Evolutionary conservation across 2,329 filamentous ascomycete genomes (phyloP), one percentile per base, ranked within the genome.

Genomic region (Dothideomycetes sp.): DNA sequence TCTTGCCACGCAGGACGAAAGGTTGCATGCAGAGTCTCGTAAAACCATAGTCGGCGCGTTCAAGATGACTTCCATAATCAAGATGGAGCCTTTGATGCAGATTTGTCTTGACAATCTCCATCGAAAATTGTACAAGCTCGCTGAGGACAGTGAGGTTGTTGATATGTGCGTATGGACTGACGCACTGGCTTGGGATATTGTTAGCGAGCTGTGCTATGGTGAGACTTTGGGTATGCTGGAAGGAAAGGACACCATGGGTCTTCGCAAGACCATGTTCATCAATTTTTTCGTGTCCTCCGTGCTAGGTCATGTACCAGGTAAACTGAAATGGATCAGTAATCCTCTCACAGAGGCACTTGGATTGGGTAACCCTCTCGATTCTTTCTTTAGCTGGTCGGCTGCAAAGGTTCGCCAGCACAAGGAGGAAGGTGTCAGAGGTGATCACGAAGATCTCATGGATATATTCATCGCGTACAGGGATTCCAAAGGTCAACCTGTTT

Each of bases 51-150:
- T 36, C 10, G 34, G 62, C 41, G 63, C 60, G 0, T 69, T 70
- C 45, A 65, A 64, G 0, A 65, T 68, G 30, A 59, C 57, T 33
- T 59, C 62, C 2, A 37, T 70, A 12, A 50, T 51, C 4, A 57
- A 59, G 10, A 65, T 66, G 43, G 63, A 64, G 38, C 41, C 50
- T 1, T 33, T 62, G 2, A 47, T 67, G 5, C 49, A 51, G 13
- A 15, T 23, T 5, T 61, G 62, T 43, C 41, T 62, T 11, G 52
- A 62, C 29, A 44, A 55, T 1, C 41, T 64, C 3, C 54, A 63
- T 9, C 22, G 25, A 12, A 27, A 30, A 4, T 36, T 47, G 6
- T 18, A 41, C 7, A 30, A 29, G 13, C 39, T 43, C 23, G 45
- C 48, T 13, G 22, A 31, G 4, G 22, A 39, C 28, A 50, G 22